Conservation (phyloP, 768 basidiomycete species). For the Phallus indusiatus region DNA sequence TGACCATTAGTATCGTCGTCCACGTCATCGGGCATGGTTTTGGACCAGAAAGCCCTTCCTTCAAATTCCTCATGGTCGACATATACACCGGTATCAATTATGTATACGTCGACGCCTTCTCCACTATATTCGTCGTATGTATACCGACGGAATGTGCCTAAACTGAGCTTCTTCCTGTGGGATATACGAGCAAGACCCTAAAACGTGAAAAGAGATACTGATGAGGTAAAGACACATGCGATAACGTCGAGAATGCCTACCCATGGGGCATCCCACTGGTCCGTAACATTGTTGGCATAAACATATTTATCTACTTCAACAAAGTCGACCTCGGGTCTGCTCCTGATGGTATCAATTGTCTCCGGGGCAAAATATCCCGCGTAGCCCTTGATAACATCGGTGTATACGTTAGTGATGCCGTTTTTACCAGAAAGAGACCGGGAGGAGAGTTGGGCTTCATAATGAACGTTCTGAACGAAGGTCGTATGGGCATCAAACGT, state of each 20-base stretch:
- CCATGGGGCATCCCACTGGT: constrained; percentile 76
- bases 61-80: constrained; percentile 76
- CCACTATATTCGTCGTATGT: constrained; percentile 64
- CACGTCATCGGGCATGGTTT: constrained; percentile 79
- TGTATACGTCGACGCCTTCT: constrained; percentile 87
- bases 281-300: constrained; percentile 45
- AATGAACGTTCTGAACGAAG: constrained; percentile 58
- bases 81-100: constrained; percentile 88
- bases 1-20: constrained; percentile 95
- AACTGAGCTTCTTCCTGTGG: constrained; percentile 65
- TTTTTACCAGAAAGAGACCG: constrained; percentile 28
- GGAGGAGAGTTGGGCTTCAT: constrained; percentile 41
- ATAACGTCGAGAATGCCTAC: constrained; percentile 35
- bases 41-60: constrained; percentile 87
- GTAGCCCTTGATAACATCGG: constrained; percentile 62
- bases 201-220: too few species aligned
- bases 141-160: constrained; percentile 82
- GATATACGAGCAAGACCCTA: constrained; percentile 95
- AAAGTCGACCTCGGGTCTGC: constrained; percentile 83
- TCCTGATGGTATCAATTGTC: constrained; percentile 67
- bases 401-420: constrained; percentile 69
- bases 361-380: constrained; percentile 65
- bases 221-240: constrained; percentile 3
- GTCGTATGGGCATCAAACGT: constrained; percentile 70
- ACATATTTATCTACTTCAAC: constrained; percentile 93